Conservation (phyloP, 306 rosid genomes). For the Gastrolobium bilobum region DNA sequence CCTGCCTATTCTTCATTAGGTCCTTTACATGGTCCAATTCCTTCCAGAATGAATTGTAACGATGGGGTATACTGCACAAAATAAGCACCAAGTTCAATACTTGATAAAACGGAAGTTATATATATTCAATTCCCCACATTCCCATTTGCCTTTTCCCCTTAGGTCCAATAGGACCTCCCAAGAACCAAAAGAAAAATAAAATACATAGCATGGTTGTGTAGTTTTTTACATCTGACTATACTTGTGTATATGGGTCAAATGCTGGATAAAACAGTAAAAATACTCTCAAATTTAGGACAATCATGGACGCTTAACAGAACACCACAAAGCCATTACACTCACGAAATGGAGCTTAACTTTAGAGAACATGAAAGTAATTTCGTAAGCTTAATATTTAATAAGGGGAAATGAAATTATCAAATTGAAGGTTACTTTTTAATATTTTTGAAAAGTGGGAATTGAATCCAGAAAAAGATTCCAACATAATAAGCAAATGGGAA, state of each 20-base stretch:
- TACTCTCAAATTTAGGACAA: neutral
- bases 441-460: neutral
- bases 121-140: neutral
- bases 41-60: slow-evolving; percentile 56
- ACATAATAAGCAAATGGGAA: too few species aligned
- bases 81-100: slow-evolving; percentile 26
- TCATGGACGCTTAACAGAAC: neutral
- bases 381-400: neutral
- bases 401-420: neutral
- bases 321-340: neutral
- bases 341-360: too few species aligned
- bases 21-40: slow-evolving; percentile 53
- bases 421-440: neutral
- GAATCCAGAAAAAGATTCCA: neutral
- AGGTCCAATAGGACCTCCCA: neutral
- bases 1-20: slow-evolving; percentile 47
- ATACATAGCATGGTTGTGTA: too few species aligned
- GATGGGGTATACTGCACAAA: slow-evolving; percentile 59
- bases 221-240: too few species aligned
- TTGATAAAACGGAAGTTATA: neutral
- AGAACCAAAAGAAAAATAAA: neutral
- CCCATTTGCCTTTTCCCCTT: neutral
- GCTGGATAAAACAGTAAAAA: too few species aligned
- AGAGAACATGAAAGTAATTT: neutral
- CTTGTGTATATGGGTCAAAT: too few species aligned